Conservation (phyloP, 495 filamentous ascomycete species). For the Aspergillus campestris region DNA sequence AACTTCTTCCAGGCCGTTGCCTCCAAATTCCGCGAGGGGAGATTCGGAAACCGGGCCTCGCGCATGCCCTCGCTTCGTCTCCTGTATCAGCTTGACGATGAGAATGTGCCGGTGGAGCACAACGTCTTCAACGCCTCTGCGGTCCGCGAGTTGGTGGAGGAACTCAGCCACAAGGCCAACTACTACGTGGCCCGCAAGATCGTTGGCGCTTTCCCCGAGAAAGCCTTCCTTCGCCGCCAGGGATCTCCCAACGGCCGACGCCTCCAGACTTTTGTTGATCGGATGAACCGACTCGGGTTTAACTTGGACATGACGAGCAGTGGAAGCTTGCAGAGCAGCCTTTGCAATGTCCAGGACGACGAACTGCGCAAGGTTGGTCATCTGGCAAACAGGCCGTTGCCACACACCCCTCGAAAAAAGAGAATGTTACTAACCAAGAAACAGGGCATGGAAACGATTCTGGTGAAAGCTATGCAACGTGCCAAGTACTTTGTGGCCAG, state of each 20-base stretch:
- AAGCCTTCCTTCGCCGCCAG: slow-evolving; percentile 86
- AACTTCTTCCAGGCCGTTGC: slow-evolving; percentile 49
- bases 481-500: slow-evolving; percentile 88
- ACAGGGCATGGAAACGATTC: slow-evolving; percentile 87
- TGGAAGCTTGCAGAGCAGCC: slow-evolving; percentile 79
- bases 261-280: slow-evolving; percentile 79
- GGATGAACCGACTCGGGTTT: slow-evolving; percentile 86
- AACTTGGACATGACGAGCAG: slow-evolving; percentile 85
- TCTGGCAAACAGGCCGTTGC: too few relatives aligned
- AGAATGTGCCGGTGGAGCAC: slow-evolving; percentile 91
- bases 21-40: slow-evolving; percentile 79
- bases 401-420: not conserved
- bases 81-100: slow-evolving; percentile 90
- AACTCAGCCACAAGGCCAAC: slow-evolving; percentile 87
- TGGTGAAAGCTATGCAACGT: slow-evolving; percentile 88
- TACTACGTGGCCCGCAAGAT: slow-evolving; percentile 81
- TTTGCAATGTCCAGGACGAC: slow-evolving; percentile 81
- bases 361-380: slow-evolving; percentile 68
- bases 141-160: slow-evolving; percentile 89
- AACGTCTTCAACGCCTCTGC: slow-evolving; percentile 91
- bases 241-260: slow-evolving; percentile 76
- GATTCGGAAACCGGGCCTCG: slow-evolving; percentile 68
- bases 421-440: not conserved
- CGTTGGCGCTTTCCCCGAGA: slow-evolving; percentile 69
- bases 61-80: slow-evolving; percentile 79